Conservation (phyloP, 495 filamentous ascomycete genomes). For the Annulohypoxylon bovei region DNA sequence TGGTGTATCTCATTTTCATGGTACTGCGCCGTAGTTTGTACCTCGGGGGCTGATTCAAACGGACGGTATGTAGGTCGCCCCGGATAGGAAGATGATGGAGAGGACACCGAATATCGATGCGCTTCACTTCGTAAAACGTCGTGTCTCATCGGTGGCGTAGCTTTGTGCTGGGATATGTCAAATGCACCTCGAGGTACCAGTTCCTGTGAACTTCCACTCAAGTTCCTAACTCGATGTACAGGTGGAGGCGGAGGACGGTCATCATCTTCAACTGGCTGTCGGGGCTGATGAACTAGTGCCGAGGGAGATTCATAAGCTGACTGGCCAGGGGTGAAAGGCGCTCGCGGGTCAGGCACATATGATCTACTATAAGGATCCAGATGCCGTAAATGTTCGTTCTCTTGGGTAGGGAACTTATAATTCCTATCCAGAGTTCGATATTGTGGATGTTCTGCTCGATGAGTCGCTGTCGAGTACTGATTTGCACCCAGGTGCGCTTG, state of each 20-base stretch:
- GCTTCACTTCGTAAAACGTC: slow-evolving; percentile 61
- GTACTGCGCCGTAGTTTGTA: slow-evolving; percentile 44
- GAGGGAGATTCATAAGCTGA: slow-evolving; percentile 21
- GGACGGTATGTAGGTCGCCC: slow-evolving; percentile 59
- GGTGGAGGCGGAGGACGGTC: slow-evolving; percentile 59
- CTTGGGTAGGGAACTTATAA: slow-evolving; percentile 46
- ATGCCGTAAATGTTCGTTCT: slow-evolving; percentile 41
- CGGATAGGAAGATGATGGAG: slow-evolving; percentile 52
- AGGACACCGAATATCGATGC: slow-evolving; percentile 52
- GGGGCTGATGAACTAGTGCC: slow-evolving; percentile 28
- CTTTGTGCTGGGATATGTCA: slow-evolving; percentile 46
- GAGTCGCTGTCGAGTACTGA: slow-evolving; percentile 45
- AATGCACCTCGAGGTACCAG: slow-evolving; percentile 46
- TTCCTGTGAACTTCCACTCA: slow-evolving; percentile 51
- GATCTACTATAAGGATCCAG: slow-evolving; percentile 23
- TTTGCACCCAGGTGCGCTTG: slow-evolving; percentile 41
- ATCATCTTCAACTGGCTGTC: slow-evolving; percentile 39
- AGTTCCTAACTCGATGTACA: slow-evolving; percentile 53
- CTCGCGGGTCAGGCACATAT: slow-evolving; percentile 37
- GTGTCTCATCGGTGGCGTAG: slow-evolving; percentile 56
- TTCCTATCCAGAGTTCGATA: slow-evolving; percentile 47
- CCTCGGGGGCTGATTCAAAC: slow-evolving; percentile 54
- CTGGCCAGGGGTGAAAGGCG: slow-evolving; percentile 32
- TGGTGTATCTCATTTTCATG: slow-evolving; percentile 41
- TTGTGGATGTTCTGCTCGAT: slow-evolving; percentile 46